Base-by-base conservation (phyloP, 768 basidiomycete species). In the Mrakia blollopis region DNA sequence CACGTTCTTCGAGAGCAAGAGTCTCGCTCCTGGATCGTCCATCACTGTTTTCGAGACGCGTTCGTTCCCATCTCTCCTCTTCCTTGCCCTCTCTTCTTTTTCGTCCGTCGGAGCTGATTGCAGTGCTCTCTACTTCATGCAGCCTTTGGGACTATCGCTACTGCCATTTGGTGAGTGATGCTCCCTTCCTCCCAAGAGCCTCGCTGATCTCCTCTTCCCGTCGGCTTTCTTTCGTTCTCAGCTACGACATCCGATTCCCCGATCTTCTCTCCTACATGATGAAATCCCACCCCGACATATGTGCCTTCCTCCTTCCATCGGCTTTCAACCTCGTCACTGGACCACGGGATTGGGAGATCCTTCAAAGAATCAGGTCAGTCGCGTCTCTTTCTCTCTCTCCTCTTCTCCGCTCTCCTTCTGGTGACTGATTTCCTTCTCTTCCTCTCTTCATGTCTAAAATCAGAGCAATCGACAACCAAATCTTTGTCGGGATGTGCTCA, bases 221-320 rank as follows among this genome's bases (percentile, higher is more conserved):
- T 13, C 44, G 44, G 10, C 2, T 18, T 9, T 50, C 47, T 14
- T 14, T 18, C 18, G 47, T 50, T 16, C 16, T 50, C 47, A 50
- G 47, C 75, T 79, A 54, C 52, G 79, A 79, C 73, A 78, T 79
- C 52, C 77, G 79, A 13, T 79, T 79, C 67, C 78, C 67, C 2
- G 32, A 47, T 70, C 39, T 79, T 2, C 18, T 78, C n/a, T 14
- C 71, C 13, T 52, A 61, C 28, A 37, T 73, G 13, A 71, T 70
- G 28, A 21, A 68, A 6, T n/a, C 65, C 0, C 9, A 74, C 60
- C 79, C 77, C 23, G 62, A 70, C 68, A 62, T 78, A 35, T 77
- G 72, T 60, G 79, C 79, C 1, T 77, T 63, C 72, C 37, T 79
- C 14, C 50, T 77, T 13, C 79, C 79, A 0, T 60, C 63, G 18